Evolutionary conservation across 164 flowering plant genomes (phyloP).

Genomic region (Nymphaea colorata): DNA sequence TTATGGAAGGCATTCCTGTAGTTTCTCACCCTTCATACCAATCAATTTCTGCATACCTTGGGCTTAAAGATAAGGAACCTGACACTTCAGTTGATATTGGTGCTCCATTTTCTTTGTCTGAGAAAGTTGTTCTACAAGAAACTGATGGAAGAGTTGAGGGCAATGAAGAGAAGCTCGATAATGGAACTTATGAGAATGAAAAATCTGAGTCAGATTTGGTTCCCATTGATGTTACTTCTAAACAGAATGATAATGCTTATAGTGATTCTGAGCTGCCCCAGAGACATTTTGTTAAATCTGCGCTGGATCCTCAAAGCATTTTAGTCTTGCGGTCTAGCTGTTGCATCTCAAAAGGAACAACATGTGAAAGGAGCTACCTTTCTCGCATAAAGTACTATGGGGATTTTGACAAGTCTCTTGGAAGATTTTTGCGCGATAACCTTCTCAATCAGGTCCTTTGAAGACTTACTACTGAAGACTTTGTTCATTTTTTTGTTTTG

Average conservation of each 20-base stretch:
- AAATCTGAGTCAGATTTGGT: constrained; percentile 6
- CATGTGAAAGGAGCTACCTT: constrained; percentile 70
- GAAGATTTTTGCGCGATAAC: constrained; percentile 50
- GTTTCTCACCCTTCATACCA: constrained; percentile 24
- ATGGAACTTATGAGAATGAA: constrained; percentile 12
- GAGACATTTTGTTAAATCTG: constrained; percentile 26
- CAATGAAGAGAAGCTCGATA: constrained; percentile 18
- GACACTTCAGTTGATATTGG: constrained; percentile 5
- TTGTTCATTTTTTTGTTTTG: neutral
- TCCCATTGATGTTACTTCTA: neutral
- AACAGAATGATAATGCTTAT: neutral
- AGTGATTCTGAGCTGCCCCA: constrained; percentile 15
- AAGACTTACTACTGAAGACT: neutral
- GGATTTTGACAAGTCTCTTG: constrained; percentile 80
- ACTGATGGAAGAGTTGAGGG: constrained; percentile 8
- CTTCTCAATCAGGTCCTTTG: constrained; percentile 71
- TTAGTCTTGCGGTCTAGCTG: constrained; percentile 68
- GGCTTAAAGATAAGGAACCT: constrained; percentile 19
- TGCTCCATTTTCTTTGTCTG: neutral
- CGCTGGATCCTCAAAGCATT: constrained; percentile 64
- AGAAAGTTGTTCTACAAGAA: neutral
- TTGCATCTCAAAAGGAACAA: constrained; percentile 38
- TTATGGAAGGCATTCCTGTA: constrained; percentile 29
- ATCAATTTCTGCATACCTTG: constrained; percentile 34
- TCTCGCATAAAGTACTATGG: constrained; percentile 82